These are phyloP conservation scores for Podospora didyma DNA, from an alignment of 495 filamentous ascomycete genomes.

Conservation along the genomic window DNA sequence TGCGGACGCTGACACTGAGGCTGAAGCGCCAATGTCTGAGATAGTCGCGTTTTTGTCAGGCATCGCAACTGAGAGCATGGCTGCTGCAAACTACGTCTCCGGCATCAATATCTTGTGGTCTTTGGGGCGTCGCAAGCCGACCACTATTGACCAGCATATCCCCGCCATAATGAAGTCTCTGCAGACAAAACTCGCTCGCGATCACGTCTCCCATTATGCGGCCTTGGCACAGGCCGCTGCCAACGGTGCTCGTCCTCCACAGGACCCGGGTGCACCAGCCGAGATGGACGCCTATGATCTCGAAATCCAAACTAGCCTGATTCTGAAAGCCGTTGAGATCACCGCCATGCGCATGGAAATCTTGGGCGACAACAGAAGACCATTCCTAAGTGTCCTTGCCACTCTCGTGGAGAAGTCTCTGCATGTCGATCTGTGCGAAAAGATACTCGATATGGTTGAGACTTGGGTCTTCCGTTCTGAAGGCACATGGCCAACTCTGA, in stretches of 20 bases:
- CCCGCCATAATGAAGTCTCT: constrained; percentile 87
- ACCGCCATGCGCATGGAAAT: constrained; percentile 87
- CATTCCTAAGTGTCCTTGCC: constrained; percentile 90
- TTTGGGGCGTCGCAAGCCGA: constrained; percentile 74
- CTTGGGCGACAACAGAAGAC: constrained; percentile 85
- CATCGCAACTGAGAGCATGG: constrained; percentile 78
- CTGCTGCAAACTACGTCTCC: constrained; percentile 72
- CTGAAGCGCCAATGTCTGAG: constrained; percentile 64
- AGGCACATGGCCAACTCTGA: constrained; percentile 90
- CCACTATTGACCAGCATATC: constrained; percentile 85
- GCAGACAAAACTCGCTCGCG: constrained; percentile 85
- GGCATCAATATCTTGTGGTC: constrained; percentile 91
- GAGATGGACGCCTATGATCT: constrained; percentile 70
- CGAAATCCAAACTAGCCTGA: constrained; percentile 79
- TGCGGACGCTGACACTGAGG: constrained; percentile 79
- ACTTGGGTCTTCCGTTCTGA: constrained; percentile 90
- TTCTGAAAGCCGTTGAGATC: constrained; percentile 90
- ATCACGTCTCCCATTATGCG: constrained; percentile 78
- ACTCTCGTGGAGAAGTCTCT: constrained; percentile 91
- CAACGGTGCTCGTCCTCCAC: constrained; percentile 29
- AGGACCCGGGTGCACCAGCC: constrained; percentile 47
- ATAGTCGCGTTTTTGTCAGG: constrained; percentile 76
- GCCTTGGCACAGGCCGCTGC: constrained; percentile 47
- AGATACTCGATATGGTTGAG: constrained; percentile 92
- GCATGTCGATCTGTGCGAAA: constrained; percentile 77